Conservation (phyloP, 768 basidiomycete genomes). For the Lactifluus pinguis region DNA sequence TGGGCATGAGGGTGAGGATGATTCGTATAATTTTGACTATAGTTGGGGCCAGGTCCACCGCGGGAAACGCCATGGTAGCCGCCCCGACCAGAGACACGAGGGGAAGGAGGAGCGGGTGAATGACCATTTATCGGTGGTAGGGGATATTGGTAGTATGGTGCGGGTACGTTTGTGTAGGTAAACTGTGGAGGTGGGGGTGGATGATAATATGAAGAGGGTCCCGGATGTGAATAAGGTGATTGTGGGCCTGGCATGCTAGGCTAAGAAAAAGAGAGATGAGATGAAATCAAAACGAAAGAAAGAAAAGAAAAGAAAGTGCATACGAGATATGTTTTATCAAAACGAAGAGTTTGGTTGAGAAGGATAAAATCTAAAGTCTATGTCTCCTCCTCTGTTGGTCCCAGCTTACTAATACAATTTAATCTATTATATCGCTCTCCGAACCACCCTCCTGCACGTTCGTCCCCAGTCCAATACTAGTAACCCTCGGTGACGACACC, state of each 20-base stretch:
- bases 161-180: conserved; percentile 19
- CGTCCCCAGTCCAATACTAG: neutral
- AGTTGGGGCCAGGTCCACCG: conserved; percentile 31
- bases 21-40: conserved; percentile 30
- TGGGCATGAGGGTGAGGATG: conserved; percentile 31
- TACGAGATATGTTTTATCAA: neutral
- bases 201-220: conserved; percentile 27
- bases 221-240: conserved; percentile 28
- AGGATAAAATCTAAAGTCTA: neutral
- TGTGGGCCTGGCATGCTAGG: conserved; percentile 20
- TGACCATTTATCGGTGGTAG: conserved; percentile 34
- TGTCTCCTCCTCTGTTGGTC: conserved; percentile 5
- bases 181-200: conserved; percentile 24
- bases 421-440: neutral
- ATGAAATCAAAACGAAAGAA: neutral
- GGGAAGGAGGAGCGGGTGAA: conserved; percentile 30
- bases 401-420: conserved; percentile 2
- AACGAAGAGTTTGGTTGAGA: no score
- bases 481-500: neutral
- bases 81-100: conserved; percentile 30
- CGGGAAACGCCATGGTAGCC: conserved; percentile 25
- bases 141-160: conserved; percentile 27
- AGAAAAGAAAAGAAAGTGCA: neutral
- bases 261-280: neutral
- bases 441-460: neutral